These are phyloP conservation scores for Tubosaeta brunneosetosa DNA, from an alignment of 768 basidiomycete species.

Conservation along the genomic window DNA sequence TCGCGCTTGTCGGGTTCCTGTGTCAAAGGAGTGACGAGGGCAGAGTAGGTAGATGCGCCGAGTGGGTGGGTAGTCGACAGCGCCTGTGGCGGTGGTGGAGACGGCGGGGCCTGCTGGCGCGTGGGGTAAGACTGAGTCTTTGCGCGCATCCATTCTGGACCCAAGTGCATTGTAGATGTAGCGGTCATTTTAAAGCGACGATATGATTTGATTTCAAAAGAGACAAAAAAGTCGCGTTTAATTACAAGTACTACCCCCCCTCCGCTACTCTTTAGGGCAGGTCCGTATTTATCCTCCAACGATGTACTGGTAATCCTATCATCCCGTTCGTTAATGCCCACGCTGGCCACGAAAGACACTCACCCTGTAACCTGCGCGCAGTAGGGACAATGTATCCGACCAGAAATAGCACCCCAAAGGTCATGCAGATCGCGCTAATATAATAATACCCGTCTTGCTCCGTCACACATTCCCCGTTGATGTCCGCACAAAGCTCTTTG, in stretches of 20 bases:
- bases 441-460: constrained; percentile 91
- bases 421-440: constrained; percentile 73
- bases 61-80: constrained; percentile 40
- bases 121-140: constrained; percentile 53
- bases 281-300: constrained; percentile 59
- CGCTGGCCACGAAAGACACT: constrained; percentile 22
- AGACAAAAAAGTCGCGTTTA: constrained; percentile 22
- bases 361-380: constrained; percentile 82
- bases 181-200: constrained; percentile 42
- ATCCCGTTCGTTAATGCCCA: background rate
- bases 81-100: constrained; percentile 48
- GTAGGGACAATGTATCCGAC: constrained; percentile 78
- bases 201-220: constrained; percentile 13
- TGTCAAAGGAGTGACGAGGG: constrained; percentile 46
- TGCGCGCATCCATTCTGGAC: constrained; percentile 89
- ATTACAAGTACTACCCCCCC: constrained; percentile 15
- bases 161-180: constrained; percentile 75
- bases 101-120: constrained; percentile 52
- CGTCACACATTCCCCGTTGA: constrained; percentile 77
- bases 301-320: constrained; percentile 62
- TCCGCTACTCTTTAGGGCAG: constrained; percentile 30
- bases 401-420: constrained; percentile 69
- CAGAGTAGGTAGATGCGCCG: constrained; percentile 68
- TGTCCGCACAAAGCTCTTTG: constrained; percentile 66
- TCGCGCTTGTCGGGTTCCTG: constrained; percentile 55